Base-by-base conservation (phyloP, 1,284 basidiomycete species). In the Irpex sp. region DNA sequence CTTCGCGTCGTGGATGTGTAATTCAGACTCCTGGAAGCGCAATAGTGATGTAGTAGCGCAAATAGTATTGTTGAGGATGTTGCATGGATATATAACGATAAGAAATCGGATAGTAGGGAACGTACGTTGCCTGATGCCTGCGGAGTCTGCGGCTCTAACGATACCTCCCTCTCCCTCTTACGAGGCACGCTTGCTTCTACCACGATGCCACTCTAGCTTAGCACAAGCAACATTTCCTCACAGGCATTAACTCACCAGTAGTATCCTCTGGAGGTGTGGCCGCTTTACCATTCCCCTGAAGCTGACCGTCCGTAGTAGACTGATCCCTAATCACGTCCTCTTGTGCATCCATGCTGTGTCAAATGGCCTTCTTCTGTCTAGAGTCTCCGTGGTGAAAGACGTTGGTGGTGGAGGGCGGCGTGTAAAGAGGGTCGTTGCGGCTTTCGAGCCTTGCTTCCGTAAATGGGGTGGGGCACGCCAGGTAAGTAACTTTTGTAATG, bases 111-210 rank as follows among this genome's bases (percentile, higher is more conserved):
- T 66, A 65, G 61, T 64, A 63, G 21, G 63, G 63, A 49, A 72
- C 70, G 63, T 62, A 72, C 71, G 60, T 76, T 76, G 62, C 77
- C 68, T 60, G 73, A 68, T 58, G 80, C 76, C 71, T 80, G 81
- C 17, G 87, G 83, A 13, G 84, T 81, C 11, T 77, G 78, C 59
- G 88, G 88, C 72, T 92, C 90, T 35, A 87, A 73, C 33, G 90
- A 92, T 19, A 88, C 83, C 74, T 92, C 89, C 49, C 90, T 79
- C 72, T 90, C 88, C 65, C 90, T 82, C 73, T 92, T 92, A 70
- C 71, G 64, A 0, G 73, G 71, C 21, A 60, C 33, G 35, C 39
- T 65, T 31, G 57, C 21, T 17, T 62, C 63, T 61, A 31, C 0
- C 15, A n/a, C 15, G 19, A 13, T 2, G 21, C 21, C 9, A 7